Evolutionary conservation across 495 filamentous ascomycete species (phyloP), one percentile per base, ranked within the genome.

Genomic region (Pyrenopolyporus hunteri): DNA sequence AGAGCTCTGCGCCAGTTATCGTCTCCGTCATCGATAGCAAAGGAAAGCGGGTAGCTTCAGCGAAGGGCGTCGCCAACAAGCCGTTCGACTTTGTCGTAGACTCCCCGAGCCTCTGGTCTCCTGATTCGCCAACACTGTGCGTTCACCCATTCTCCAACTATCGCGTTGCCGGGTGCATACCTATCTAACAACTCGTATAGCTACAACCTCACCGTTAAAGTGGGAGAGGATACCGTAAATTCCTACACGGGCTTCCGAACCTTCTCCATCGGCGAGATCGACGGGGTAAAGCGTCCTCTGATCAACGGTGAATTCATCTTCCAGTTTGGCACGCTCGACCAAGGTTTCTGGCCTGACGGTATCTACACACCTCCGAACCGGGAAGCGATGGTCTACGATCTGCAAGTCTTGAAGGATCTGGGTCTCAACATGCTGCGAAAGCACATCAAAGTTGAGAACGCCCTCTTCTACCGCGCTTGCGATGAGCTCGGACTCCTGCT

Each of bases 171-270:
- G 11, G n/a, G n/a, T n/a, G n/a, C n/a, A 9, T 8, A 20, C 4
- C 40, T n/a, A n/a, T 13, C 46, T 53, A 32, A 63, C 6, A 26
- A 20, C 19, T 22, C 26, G 1, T 6, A 14, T 26, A 70, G 68
- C 6, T 89, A 89, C 70, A 82, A 87, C 57, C 66, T 89, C 32
- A 80, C 75, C 0, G 78, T 89, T 32, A 80, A 67, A 1, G 59
- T 88, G 44, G 84, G 80, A 6, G 50, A 76, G 10, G 87, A 89
- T 46, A 57, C 64, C 4, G 73, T 88, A 16, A 50, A 68, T 23
- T 88, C 84, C 56, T 89, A 89, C 70, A 84, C 80, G 0, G 87
- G 85, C n/a, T 89, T 89, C 74, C 81, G 87, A 17, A 86, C 85
- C 0, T 76, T 89, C 32, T 77, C 78, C 3, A 68, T 75, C 7